Base-by-base conservation (phyloP, 805 yeast species). In the Candida boleticola region DNA sequence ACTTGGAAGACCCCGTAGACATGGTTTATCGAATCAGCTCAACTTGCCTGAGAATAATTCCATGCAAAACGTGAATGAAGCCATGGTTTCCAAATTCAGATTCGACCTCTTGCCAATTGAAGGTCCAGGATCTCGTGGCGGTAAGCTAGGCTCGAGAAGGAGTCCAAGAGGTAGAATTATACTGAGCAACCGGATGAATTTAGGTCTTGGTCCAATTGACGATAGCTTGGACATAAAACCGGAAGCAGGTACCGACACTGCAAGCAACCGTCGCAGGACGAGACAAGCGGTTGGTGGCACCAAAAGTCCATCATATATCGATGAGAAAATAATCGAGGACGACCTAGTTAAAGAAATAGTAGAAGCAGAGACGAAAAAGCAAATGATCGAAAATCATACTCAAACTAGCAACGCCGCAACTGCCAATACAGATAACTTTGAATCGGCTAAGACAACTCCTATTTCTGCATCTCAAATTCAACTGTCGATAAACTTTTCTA, bases 121-220 rank as follows among this genome's bases (percentile, higher is more conserved):
- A 37, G 72, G 72, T 0, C 71, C 71, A 1, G 72, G 71, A 3
- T 64, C 71, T 9, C 54, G 72, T 17, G 73, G 73, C 4, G 72
- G 73, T 2, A 58, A 51, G 36, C 35, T 42, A 9, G 49, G 48
- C 3, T 42, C 52, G 3, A 41, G 54, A 26, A 40, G 39, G 39
- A 42, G 39, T 19, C 61, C 58, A 26, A 47, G 54, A 31, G 70
- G 66, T 4, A 53, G 54, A 42, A 46, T 64, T 19, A 14, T n/a
- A 11, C 21, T 36, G 32, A 16, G 9, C 13, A 36, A 36, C 36
- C n/a, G n/a, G 6, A 9, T 32, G 36, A 20, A 18, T 14, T 7
- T n/a, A 5, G 39, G 27, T 6, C 22, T 27, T 5, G 34, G 29
- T 11, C 25, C 27, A n/a, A 37, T 37, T 14, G 21, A 19, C 13